phyloP scores from a whole-genome alignment of 306 rosid genomes.

The Mimosa bimucronata region DNA sequence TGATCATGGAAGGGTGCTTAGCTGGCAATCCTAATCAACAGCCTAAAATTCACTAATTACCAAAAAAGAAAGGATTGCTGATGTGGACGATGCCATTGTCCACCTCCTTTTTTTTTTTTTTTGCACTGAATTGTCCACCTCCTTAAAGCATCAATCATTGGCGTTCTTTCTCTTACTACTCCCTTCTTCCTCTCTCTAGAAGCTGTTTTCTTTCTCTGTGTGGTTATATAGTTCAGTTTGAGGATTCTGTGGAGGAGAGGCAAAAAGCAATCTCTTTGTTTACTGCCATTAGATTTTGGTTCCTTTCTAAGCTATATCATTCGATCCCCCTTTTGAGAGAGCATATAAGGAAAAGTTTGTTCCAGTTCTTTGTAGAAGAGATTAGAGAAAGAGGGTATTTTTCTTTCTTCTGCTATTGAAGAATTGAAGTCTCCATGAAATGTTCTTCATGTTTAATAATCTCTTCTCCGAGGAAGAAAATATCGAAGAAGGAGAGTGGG shows the following conservation, averaged over 20 bases:
- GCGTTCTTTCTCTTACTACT: conserved; percentile 40
- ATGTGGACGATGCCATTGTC: conserved; percentile 57
- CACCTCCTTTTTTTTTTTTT: too few relatives aligned
- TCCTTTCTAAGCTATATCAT: conserved; percentile 45
- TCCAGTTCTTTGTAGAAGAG: conserved; percentile 11
- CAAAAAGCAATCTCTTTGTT: conserved; percentile 44
- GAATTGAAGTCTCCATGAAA: conserved; percentile 47
- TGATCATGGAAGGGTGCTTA: conserved; percentile 45
- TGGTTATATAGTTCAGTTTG: conserved; percentile 34
- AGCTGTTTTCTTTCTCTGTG: conserved; percentile 22
- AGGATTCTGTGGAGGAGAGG: conserved; percentile 31
- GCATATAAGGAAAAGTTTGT: conserved; percentile 7
- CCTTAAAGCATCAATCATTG: conserved; percentile 75
- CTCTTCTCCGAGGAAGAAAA: conserved; percentile 58
- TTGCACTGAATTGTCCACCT: conserved; percentile 40
- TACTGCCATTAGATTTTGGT: conserved; percentile 47
- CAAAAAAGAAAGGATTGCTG: conserved; percentile 35
- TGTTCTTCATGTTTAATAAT: conserved; percentile 74
- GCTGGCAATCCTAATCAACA: conserved; percentile 80
- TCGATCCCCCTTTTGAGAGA: not conserved
- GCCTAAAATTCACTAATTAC: conserved; percentile 49
- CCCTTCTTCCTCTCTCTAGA: conserved; percentile 32
- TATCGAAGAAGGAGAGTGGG: conserved; percentile 88
- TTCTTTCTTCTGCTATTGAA: conserved; percentile 15
- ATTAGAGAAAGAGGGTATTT: conserved; percentile 32